Evolutionary conservation across 2,329 filamentous ascomycete species (phyloP).

Genomic region (Talaromyces rugulosus): DNA sequence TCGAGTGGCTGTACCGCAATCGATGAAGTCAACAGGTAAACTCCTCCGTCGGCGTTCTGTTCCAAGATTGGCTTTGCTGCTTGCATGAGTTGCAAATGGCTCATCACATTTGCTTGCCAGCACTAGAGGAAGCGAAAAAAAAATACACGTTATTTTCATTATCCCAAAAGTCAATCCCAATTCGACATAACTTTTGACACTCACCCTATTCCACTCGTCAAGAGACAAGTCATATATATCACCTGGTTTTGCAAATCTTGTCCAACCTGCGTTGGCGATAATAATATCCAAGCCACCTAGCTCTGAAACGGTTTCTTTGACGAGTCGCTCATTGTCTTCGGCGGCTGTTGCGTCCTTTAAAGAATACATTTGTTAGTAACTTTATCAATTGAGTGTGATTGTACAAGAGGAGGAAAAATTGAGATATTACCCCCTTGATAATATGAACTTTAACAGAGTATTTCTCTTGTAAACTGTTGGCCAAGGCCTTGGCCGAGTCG

Average conservation of each 20-base stretch:
- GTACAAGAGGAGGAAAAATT: background rate
- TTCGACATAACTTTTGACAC: too few species aligned
- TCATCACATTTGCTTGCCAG: slow-evolving; percentile 54
- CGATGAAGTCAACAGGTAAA: background rate
- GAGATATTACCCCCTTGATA: background rate
- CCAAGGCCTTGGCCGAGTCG: background rate
- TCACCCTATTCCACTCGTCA: slow-evolving; percentile 38
- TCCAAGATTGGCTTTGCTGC: slow-evolving; percentile 51
- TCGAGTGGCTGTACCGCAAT: background rate
- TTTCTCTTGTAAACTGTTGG: background rate
- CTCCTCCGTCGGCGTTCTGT: slow-evolving; percentile 45
- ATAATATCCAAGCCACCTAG: slow-evolving; percentile 64
- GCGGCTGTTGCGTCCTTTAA: slow-evolving; percentile 53
- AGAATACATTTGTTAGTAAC: background rate
- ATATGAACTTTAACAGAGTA: background rate
- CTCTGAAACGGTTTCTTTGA: slow-evolving; percentile 50
- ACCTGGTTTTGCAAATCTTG: slow-evolving; percentile 48
- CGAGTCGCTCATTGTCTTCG: slow-evolving; percentile 52
- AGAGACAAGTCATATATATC: slow-evolving; percentile 51
- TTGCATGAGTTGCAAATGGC: slow-evolving; percentile 43
- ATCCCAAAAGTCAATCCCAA: too few species aligned
- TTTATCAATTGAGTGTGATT: background rate
- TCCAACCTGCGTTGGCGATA: slow-evolving; percentile 64
- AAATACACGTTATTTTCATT: slow-evolving; percentile 42
- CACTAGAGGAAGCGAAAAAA: slow-evolving; percentile 40